phyloP scores from a whole-genome alignment of 495 filamentous ascomycete species.

The Penicillium odoratum region DNA sequence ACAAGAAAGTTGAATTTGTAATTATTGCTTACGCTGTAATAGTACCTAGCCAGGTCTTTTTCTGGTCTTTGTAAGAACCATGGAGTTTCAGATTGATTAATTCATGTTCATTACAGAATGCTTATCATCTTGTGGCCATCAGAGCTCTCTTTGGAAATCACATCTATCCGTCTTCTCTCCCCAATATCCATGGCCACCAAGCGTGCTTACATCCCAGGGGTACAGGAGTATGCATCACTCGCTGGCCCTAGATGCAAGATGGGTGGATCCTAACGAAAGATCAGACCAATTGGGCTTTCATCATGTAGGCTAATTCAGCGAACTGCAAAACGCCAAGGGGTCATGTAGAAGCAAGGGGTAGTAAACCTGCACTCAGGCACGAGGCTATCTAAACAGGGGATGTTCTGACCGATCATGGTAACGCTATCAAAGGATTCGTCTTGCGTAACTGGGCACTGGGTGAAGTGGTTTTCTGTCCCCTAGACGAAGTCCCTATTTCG shows the following conservation, averaged over 20 bases:
- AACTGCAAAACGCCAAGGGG: not conserved
- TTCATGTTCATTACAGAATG: not conserved
- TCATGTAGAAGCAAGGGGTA: slow-evolving; percentile 3
- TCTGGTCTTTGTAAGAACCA: too few species aligned
- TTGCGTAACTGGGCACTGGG: not conserved
- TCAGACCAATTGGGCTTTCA: slow-evolving; percentile 35
- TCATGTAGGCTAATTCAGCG: slow-evolving; percentile 23
- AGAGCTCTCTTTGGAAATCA: slow-evolving; percentile 54
- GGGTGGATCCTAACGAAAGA: slow-evolving; percentile 8
- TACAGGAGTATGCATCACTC: slow-evolving; percentile 36
- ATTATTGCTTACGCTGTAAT: not conserved
- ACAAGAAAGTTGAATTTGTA: not conserved
- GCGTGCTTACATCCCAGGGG: slow-evolving; percentile 36
- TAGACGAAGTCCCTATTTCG: slow-evolving; percentile 20
- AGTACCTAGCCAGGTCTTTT: not conserved
- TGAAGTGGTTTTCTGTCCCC: not conserved
- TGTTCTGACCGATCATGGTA: not conserved
- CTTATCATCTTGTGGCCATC: slow-evolving; percentile 21
- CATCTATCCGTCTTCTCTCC: slow-evolving; percentile 18
- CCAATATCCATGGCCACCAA: not conserved
- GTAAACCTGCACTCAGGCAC: not conserved
- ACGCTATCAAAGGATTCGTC: not conserved
- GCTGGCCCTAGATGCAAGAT: slow-evolving; percentile 2
- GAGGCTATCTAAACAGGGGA: not conserved
- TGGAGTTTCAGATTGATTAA: not conserved